These are phyloP conservation scores for Tilletiaria anomala DNA, from an alignment of 1,284 basidiomycete species.

Conservation along the genomic window DNA sequence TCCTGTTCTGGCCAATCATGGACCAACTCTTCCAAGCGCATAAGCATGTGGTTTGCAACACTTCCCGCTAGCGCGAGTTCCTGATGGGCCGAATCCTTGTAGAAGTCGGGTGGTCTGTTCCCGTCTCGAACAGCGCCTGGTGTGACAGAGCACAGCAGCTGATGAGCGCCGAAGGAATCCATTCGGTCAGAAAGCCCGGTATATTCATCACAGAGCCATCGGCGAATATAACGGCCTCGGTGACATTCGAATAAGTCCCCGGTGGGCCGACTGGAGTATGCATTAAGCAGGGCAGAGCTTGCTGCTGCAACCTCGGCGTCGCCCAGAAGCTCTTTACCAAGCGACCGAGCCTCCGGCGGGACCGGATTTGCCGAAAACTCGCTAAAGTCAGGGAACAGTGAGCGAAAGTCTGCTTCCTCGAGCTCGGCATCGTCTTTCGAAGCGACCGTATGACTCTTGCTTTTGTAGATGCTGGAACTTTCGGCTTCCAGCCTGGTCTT, in stretches of 20 bases:
- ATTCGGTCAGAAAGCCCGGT: not conserved
- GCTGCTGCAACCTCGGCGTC: no score
- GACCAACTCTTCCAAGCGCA: conserved; percentile 44
- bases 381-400: conserved; percentile 71
- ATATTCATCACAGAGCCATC: not conserved
- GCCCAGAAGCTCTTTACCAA: no score
- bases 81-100: conserved; percentile 19
- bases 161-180: not conserved
- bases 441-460: conserved; percentile 39
- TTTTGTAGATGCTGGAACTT: conserved; percentile 59
- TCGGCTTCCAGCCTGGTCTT: conserved; percentile 46
- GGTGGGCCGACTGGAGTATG: no score
- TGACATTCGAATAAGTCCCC: no score
- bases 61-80: conserved; percentile 17
- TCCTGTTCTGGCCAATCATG: conserved; percentile 92
- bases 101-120: conserved; percentile 22
- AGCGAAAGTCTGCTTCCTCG: conserved; percentile 63
- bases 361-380: no score
- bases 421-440: conserved; percentile 48
- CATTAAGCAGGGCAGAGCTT: no score
- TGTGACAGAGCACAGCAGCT: not conserved
- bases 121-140: not conserved
- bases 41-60: conserved; percentile 17
- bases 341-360: no score
- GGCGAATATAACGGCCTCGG: not conserved